These are phyloP conservation scores for Hirschioporus abietinus DNA, from an alignment of 768 basidiomycete genomes.

Conservation along the genomic window DNA sequence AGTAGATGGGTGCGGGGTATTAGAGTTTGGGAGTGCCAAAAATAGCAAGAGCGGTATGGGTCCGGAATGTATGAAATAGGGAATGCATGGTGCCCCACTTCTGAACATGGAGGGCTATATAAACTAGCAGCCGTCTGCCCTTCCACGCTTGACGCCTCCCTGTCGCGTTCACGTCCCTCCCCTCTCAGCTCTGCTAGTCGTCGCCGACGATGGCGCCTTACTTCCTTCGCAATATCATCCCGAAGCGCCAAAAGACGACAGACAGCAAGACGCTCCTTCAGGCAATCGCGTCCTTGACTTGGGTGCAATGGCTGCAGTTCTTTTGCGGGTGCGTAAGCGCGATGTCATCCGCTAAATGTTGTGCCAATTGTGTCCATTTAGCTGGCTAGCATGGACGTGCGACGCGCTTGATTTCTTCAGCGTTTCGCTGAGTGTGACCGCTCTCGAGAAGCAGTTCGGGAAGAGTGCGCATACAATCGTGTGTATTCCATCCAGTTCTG, in stretches of 20 bases:
- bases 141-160: background rate
- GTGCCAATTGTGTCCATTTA: conserved; percentile 18
- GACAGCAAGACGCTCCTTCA: conserved; percentile 35
- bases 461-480: conserved; percentile 39
- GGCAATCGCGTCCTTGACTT: conserved; percentile 40
- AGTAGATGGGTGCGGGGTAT: background rate
- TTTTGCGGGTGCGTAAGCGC: conserved; percentile 34
- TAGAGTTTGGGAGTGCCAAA: background rate
- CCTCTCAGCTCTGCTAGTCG: background rate
- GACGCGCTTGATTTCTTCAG: conserved; percentile 87
- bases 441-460: conserved; percentile 44
- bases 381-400: conserved; percentile 83
- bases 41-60: background rate
- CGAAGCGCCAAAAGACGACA: conserved; percentile 32
- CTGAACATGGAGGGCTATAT: background rate
- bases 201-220: conserved; percentile 10
- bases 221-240: conserved; percentile 22
- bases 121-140: background rate
- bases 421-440: conserved; percentile 54
- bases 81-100: background rate
- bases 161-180: background rate
- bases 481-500: conserved; percentile 13
- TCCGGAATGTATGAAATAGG: background rate
- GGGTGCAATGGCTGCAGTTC: conserved; percentile 54
- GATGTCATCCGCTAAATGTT: background rate